phyloP scores from a whole-genome alignment of 2,329 filamentous ascomycete genomes.

The Penicillium vulpinum region DNA sequence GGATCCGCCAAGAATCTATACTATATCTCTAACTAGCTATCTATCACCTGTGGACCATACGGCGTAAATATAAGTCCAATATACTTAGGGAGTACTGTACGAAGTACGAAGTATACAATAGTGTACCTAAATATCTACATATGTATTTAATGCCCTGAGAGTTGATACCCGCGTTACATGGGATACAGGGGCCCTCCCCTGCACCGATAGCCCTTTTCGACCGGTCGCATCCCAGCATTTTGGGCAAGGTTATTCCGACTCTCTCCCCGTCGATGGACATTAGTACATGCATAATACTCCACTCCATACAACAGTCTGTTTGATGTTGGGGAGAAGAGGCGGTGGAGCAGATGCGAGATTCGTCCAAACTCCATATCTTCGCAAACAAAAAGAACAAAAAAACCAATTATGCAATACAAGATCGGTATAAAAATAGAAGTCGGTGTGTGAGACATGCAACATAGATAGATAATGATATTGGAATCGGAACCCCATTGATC shows the following conservation, averaged over 20 bases:
- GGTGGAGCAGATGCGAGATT: constrained; percentile 16
- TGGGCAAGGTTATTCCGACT: constrained; percentile 18
- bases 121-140: not conserved
- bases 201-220: constrained; percentile 13
- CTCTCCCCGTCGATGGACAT: not conserved
- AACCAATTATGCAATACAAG: not conserved
- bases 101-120: not conserved
- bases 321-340: constrained; percentile 7
- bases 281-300: not conserved
- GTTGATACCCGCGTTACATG: not conserved
- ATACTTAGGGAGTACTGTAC: not conserved
- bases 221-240: constrained; percentile 9
- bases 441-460: not conserved
- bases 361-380: not conserved
- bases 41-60: too few species aligned
- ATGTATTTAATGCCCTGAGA: not conserved
- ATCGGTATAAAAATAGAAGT: not conserved
- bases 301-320: not conserved
- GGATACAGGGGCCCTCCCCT: constrained; percentile 11
- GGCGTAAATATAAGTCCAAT: too few species aligned
- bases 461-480: not conserved
- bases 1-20: not conserved
- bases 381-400: not conserved
- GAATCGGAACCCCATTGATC: not conserved
- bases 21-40: not conserved